phyloP scores from a whole-genome alignment of 139 green algal genomes.

The Eudorina sp. region DNA sequence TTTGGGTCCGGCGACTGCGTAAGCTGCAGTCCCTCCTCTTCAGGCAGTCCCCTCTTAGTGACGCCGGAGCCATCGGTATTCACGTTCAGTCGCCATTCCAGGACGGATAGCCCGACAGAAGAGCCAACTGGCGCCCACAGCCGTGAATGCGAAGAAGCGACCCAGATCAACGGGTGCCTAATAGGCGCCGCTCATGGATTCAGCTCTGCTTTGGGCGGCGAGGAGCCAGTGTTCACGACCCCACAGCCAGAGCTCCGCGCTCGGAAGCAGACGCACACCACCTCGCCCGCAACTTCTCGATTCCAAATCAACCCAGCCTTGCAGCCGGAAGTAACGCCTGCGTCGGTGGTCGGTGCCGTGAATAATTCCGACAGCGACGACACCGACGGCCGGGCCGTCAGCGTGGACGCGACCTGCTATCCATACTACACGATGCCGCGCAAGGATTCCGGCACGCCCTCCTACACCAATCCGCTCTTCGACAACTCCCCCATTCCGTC shows the following conservation, averaged over 20 bases:
- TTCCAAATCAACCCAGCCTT: neutral
- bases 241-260: neutral
- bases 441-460: neutral
- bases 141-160: neutral
- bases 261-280: no score
- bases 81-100: neutral
- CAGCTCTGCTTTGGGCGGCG: neutral
- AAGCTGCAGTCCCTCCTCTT: neutral
- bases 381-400: neutral
- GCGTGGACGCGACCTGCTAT: neutral
- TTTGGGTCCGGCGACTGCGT: neutral
- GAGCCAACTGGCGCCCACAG: no score
- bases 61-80: neutral
- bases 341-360: no score
- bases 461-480: conserved; percentile 12
- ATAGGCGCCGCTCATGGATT: neutral
- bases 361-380: neutral
- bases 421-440: neutral
- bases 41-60: neutral
- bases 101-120: neutral
- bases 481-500: neutral
- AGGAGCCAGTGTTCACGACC: neutral
- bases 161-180: neutral
- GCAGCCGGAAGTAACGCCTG: no score
- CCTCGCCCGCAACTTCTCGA: no score